These are phyloP conservation scores for Acacia confusa DNA, from an alignment of 306 rosid genomes.

Conservation along the genomic window DNA sequence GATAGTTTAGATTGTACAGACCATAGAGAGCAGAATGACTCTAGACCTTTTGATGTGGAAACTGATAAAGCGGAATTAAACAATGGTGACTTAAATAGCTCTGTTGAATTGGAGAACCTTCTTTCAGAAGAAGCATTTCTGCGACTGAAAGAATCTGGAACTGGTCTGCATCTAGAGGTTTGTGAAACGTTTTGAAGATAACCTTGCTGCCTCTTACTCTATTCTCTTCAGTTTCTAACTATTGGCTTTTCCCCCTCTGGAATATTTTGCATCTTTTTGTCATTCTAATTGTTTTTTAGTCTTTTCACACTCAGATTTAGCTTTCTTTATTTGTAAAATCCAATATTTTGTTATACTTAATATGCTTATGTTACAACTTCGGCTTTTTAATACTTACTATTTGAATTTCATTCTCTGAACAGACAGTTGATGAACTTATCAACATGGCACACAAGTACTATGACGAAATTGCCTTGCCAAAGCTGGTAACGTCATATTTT, in stretches of 20 bases:
- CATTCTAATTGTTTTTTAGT: not conserved
- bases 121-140: constrained; percentile 65
- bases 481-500: constrained; percentile 65
- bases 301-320: too few species aligned
- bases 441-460: constrained; percentile 74
- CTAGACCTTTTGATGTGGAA: constrained; percentile 27
- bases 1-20: constrained; percentile 24
- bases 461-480: constrained; percentile 87
- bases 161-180: constrained; percentile 88
- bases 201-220: not conserved
- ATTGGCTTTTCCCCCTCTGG: not conserved
- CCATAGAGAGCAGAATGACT: constrained; percentile 46
- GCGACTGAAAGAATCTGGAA: constrained; percentile 75
- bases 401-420: constrained; percentile 43
- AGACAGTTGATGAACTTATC: constrained; percentile 79
- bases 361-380: not conserved
- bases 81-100: constrained; percentile 43
- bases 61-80: constrained; percentile 40
- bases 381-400: constrained; percentile 15
- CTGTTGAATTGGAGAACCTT: constrained; percentile 54
- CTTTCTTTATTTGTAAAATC: not conserved
- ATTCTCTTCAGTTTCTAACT: not conserved
- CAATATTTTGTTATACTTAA: not conserved
- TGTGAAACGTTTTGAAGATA: constrained; percentile 24
- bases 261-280: not conserved